phyloP scores from a whole-genome alignment of 306 rosid genomes.

The Trifolium dubium region DNA sequence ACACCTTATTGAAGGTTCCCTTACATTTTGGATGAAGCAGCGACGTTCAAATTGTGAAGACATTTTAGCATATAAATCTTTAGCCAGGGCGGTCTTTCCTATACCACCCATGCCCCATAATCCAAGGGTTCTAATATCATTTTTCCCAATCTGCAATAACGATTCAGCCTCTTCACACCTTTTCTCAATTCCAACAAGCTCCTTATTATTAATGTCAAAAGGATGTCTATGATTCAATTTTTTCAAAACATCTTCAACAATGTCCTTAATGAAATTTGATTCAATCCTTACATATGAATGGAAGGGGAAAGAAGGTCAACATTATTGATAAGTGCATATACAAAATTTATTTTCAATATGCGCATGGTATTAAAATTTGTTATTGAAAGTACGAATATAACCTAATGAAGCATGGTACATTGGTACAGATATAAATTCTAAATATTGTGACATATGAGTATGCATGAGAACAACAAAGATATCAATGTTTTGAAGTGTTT shows the following conservation, averaged over 20 bases:
- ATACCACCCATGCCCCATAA: conserved; percentile 42
- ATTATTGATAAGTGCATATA: neutral
- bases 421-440: no score
- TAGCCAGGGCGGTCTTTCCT: conserved; percentile 15
- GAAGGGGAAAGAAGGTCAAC: neutral
- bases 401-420: no score
- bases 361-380: no score
- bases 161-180: neutral
- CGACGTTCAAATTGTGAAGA: conserved; percentile 11
- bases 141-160: neutral
- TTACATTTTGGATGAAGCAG: conserved; percentile 31
- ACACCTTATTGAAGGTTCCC: neutral
- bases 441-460: no score
- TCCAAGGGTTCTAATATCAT: conserved; percentile 18
- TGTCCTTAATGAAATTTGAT: conserved; percentile 10
- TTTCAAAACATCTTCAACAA: neutral
- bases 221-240: neutral
- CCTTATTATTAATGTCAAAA: neutral
- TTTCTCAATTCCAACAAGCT: conserved; percentile 7
- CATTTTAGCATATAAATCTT: neutral
- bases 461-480: no score
- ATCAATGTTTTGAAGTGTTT: no score
- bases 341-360: neutral
- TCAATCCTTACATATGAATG: conserved; percentile 22
- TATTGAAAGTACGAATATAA: no score